A percentile compares a stretch with the other conserved stretches of the same genome.
phyloP scores from a whole-genome alignment of 2,329 filamentous ascomycete species.

The Hawksworthiomyces lignivorus region DNA sequence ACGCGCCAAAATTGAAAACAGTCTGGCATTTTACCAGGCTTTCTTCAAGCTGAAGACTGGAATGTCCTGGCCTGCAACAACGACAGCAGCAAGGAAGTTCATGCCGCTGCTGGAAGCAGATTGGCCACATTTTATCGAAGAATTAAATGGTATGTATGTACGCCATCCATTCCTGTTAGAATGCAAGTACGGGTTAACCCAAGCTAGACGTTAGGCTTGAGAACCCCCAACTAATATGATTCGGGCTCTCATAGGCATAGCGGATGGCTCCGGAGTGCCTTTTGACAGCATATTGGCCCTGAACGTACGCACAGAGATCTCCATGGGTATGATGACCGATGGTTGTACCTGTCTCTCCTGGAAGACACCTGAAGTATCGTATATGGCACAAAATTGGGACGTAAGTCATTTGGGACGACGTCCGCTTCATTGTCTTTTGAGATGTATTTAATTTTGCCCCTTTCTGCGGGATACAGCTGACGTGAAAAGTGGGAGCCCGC shows the following conservation, averaged over 20 bases:
- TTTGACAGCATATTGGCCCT: constrained; percentile 47
- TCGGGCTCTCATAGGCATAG: too few relatives aligned
- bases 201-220: too few relatives aligned
- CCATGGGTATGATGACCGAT: constrained; percentile 47
- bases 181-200: too few relatives aligned
- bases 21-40: background rate
- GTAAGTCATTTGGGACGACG: constrained; percentile 1
- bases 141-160: constrained; percentile 29
- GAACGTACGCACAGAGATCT: constrained; percentile 50
- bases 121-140: constrained; percentile 17
- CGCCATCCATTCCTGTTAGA: too few relatives aligned
- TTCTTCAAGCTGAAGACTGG: background rate
- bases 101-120: background rate
- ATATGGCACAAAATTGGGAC: constrained; percentile 52
- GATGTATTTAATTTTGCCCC: too few relatives aligned
- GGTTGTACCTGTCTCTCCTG: constrained; percentile 50
- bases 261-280: constrained; percentile 37
- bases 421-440: too few relatives aligned
- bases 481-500: background rate
- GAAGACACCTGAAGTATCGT: constrained; percentile 26
- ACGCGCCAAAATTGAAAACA: background rate
- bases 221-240: too few relatives aligned
- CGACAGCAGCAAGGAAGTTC: background rate
- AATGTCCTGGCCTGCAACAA: background rate
- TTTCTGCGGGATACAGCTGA: too few relatives aligned